Percentiles rank a stretch among this genome's conserved stretches.
Conservation (phyloP, 768 basidiomycete species). For the Hypholoma fasciculare region DNA sequence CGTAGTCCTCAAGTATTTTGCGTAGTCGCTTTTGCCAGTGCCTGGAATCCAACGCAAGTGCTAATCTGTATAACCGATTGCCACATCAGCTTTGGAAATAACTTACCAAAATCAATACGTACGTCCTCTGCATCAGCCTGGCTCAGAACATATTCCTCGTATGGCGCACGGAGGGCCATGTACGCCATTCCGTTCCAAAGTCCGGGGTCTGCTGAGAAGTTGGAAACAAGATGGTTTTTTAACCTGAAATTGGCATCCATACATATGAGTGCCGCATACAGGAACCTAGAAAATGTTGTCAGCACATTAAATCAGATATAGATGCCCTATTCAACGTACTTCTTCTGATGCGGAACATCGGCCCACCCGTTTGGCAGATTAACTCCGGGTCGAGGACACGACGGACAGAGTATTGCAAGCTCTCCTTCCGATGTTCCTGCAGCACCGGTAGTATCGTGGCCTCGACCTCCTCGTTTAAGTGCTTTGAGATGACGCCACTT, state of each 20-base stretch:
- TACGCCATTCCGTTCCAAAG: conserved; percentile 10
- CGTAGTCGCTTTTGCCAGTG: conserved; percentile 9
- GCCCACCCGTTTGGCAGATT: conserved; percentile 24
- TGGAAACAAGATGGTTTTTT: conserved; percentile 13
- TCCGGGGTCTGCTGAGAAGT: conserved; percentile 10
- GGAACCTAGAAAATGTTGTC: neutral
- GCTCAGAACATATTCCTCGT: conserved; percentile 11
- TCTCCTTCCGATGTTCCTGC: conserved; percentile 21
- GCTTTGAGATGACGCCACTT: conserved; percentile 26
- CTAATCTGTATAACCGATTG: conserved; percentile 9
- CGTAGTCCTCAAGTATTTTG: conserved; percentile 10
- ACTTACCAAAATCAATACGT: no score
- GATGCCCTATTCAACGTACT: neutral
- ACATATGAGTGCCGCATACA: conserved; percentile 10
- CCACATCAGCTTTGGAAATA: no score
- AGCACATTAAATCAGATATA: neutral
- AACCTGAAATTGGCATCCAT: conserved; percentile 16
- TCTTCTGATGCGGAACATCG: neutral
- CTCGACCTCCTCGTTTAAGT: conserved; percentile 24
- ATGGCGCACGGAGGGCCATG: conserved; percentile 3
- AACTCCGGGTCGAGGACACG: conserved; percentile 25
- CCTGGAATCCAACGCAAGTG: conserved; percentile 15
- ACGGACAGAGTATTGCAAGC: conserved; percentile 23
- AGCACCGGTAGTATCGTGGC: conserved; percentile 19
- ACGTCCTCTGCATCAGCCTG: conserved; percentile 9